These are phyloP conservation scores for Ceratocystiopsis brevicomis DNA, from an alignment of 2,329 filamentous ascomycete genomes.

Conservation along the genomic window DNA sequence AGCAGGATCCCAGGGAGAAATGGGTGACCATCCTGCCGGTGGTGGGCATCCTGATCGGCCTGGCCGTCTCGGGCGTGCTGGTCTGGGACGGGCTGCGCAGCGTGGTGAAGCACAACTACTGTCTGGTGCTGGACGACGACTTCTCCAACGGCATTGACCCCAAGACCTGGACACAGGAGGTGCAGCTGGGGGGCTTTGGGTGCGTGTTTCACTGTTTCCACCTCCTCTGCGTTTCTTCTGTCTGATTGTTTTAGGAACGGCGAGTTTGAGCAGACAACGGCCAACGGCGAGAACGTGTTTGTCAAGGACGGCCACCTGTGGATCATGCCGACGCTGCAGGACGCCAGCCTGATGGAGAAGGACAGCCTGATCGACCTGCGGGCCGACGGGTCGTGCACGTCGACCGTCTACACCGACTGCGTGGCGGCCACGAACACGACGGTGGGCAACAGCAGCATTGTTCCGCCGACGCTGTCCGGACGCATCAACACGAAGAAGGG, in stretches of 20 bases:
- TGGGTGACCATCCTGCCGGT: constrained; percentile 71
- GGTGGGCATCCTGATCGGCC: constrained; percentile 48
- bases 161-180: constrained; percentile 54
- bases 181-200: constrained; percentile 59
- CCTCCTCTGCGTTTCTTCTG: background rate
- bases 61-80: constrained; percentile 49
- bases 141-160: constrained; percentile 40
- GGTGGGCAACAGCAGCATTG: constrained; percentile 47
- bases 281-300: constrained; percentile 53
- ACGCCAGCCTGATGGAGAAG: constrained; percentile 42
- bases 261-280: constrained; percentile 62
- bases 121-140: constrained; percentile 44
- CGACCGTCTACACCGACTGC: constrained; percentile 38
- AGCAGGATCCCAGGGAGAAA: constrained; percentile 60
- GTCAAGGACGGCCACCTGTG: constrained; percentile 48
- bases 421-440: constrained; percentile 57
- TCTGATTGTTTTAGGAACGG: no score
- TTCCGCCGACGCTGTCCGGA: constrained; percentile 60
- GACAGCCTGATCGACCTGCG: constrained; percentile 52
- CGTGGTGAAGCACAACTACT: constrained; percentile 60
- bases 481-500: constrained; percentile 58
- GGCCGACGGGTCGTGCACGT: constrained; percentile 48
- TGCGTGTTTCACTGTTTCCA: constrained; percentile 20
- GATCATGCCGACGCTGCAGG: constrained; percentile 63
- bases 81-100: constrained; percentile 56